These are phyloP conservation scores for Chalciporus sp. DNA, from an alignment of 1,284 basidiomycete genomes.

Conservation along the genomic window DNA sequence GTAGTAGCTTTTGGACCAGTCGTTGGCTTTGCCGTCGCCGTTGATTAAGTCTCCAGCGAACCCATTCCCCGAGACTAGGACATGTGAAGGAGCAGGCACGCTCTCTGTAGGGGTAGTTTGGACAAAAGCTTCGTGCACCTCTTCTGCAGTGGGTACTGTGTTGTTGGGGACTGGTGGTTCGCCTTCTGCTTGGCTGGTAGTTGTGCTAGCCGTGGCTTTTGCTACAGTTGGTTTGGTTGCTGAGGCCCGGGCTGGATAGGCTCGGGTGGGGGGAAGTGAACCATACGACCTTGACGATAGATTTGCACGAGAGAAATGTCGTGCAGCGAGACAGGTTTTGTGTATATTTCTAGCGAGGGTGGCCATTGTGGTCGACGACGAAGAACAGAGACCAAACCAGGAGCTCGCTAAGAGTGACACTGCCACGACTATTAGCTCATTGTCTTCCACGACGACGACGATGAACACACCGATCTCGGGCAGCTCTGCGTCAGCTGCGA, in stretches of 20 bases:
- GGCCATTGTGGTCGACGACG: slow-evolving; percentile 14
- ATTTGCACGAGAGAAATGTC: slow-evolving; percentile 1
- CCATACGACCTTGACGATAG: slow-evolving; percentile 19
- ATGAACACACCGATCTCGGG: slow-evolving; percentile 27
- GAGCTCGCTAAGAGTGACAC: slow-evolving; percentile 7
- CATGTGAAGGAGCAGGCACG: slow-evolving; percentile 13
- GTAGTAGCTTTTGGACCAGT: slow-evolving; percentile 90
- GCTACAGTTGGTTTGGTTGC: slow-evolving; percentile 13
- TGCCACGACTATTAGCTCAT: slow-evolving; percentile 9
- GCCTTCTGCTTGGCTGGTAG: slow-evolving; percentile 11
- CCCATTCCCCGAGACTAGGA: slow-evolving; percentile 19
- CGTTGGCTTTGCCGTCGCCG: slow-evolving; percentile 41
- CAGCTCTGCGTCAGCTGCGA: slow-evolving; percentile 3
- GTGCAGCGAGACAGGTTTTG: slow-evolving; percentile 12
- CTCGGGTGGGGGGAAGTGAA: slow-evolving; percentile 19
- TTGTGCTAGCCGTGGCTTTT: slow-evolving; percentile 35
- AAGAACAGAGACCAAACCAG: no score
- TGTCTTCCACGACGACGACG: neutral
- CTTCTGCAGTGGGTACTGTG: slow-evolving; percentile 17
- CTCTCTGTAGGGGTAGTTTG: slow-evolving; percentile 10
- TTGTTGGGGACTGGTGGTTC: slow-evolving; percentile 17
- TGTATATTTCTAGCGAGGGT: slow-evolving; percentile 13
- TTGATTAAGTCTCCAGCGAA: slow-evolving; percentile 31
- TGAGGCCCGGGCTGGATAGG: slow-evolving; percentile 22
- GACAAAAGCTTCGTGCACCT: slow-evolving; percentile 8